Conservation (phyloP, 495 filamentous ascomycete genomes). For the Penicillium subrubescens region DNA sequence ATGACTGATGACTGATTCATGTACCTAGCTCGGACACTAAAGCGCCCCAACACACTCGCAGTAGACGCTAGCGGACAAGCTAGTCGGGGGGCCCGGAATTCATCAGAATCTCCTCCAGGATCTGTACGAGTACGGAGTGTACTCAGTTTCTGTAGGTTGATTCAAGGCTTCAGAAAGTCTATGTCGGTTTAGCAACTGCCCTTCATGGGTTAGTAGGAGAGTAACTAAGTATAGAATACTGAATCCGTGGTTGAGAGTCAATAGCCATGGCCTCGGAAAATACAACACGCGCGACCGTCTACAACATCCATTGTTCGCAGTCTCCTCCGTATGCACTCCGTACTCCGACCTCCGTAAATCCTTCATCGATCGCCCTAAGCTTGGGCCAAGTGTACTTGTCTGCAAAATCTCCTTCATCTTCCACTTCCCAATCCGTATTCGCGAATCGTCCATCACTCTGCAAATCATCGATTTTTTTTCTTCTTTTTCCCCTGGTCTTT, state of each 20-base stretch:
- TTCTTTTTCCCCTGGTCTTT: not conserved
- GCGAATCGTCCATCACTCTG: not conserved
- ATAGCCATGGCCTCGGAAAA: not conserved
- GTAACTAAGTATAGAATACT: not conserved
- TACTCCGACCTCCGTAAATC: not conserved
- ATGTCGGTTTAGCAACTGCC: not conserved
- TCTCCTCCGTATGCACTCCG: not conserved
- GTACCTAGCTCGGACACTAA: constrained; percentile 1
- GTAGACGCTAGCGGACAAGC: not conserved
- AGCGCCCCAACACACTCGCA: constrained; percentile 6
- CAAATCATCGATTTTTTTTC: not conserved
- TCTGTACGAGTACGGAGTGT: not conserved
- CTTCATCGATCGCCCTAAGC: not conserved
- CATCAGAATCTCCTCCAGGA: not conserved
- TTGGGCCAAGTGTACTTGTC: not conserved
- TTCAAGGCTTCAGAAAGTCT: not conserved
- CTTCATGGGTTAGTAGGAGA: not conserved
- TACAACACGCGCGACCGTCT: not conserved
- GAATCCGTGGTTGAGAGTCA: not conserved
- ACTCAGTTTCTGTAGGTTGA: too few species aligned
- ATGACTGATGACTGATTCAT: constrained; percentile 2
- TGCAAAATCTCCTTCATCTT: not conserved
- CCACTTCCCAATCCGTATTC: not conserved
- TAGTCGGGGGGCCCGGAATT: constrained; percentile 9
- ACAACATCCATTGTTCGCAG: not conserved